These are phyloP conservation scores for Penstemon newberryi DNA, from an alignment of 257 asterid species.

Conservation along the genomic window DNA sequence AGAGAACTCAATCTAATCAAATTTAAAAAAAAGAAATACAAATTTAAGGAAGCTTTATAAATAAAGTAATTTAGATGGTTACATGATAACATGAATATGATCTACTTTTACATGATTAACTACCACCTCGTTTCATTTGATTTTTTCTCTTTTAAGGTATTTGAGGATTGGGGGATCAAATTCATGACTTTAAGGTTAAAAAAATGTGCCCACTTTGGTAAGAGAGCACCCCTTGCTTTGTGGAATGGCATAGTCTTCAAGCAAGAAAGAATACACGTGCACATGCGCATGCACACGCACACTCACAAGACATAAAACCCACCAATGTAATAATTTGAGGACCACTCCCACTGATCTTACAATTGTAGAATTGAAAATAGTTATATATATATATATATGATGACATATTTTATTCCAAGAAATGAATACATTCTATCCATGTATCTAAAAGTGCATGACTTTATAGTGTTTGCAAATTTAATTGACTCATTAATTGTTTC, in stretches of 20 bases:
- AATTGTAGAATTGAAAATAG: constrained; percentile 24
- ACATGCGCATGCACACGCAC: constrained; percentile 40
- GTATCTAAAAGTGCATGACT: no score
- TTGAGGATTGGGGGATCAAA: background rate
- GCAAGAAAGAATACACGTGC: constrained; percentile 40
- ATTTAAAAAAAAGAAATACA: no score
- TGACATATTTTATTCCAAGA: constrained; percentile 26
- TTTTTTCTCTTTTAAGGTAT: no score
- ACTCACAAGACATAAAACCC: constrained; percentile 13
- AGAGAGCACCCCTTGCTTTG: constrained; percentile 32
- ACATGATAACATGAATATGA: background rate
- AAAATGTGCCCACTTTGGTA: constrained; percentile 32
- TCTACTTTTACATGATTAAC: background rate
- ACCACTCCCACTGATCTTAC: constrained; percentile 34
- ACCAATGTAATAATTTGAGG: constrained; percentile 32
- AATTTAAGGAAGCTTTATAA: no score
- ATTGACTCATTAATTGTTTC: background rate
- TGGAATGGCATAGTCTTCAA: constrained; percentile 41
- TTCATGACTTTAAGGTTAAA: constrained; percentile 12
- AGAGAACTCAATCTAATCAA: no score
- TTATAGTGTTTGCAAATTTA: no score
- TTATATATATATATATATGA: constrained; percentile 12
- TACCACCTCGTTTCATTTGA: background rate
- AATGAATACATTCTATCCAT: background rate
- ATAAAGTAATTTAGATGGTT: no score